phyloP scores from a whole-genome alignment of 495 filamentous ascomycete species.

The Hypoxylon intermedium region DNA sequence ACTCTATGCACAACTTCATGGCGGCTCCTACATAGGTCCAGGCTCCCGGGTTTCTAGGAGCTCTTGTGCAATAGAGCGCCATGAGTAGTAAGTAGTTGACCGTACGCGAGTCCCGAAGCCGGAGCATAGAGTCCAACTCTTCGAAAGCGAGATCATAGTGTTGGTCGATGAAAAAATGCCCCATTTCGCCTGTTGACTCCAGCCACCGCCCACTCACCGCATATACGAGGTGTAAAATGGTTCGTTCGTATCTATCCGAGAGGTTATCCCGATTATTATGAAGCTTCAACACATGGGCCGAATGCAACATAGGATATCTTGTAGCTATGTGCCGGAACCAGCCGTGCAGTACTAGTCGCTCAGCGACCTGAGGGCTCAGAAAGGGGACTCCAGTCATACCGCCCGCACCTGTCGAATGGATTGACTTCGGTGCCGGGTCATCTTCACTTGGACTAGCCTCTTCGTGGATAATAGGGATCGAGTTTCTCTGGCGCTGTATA shows the following conservation, averaged over 20 bases:
- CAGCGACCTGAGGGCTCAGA: constrained; percentile 34
- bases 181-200: constrained; percentile 42
- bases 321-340: constrained; percentile 43
- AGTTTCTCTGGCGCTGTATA: constrained; percentile 33
- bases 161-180: constrained; percentile 40
- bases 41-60: constrained; percentile 40
- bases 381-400: constrained; percentile 38
- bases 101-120: constrained; percentile 39
- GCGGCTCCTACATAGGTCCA: constrained; percentile 54
- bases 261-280: constrained; percentile 40
- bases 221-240: constrained; percentile 44
- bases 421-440: constrained; percentile 40
- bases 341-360: constrained; percentile 36
- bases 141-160: constrained; percentile 43
- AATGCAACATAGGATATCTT: constrained; percentile 41
- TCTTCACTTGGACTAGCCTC: constrained; percentile 22
- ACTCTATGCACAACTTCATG: constrained; percentile 61
- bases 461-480: constrained; percentile 11
- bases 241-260: constrained; percentile 40
- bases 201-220: constrained; percentile 43
- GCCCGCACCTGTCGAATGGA: constrained; percentile 26
- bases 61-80: constrained; percentile 41
- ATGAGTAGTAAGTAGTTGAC: constrained; percentile 43
- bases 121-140: constrained; percentile 36
- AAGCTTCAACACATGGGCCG: constrained; percentile 33